Conservation (phyloP, 192 early-diverging fungal species). For the Thoreauomyces humboldtii region DNA sequence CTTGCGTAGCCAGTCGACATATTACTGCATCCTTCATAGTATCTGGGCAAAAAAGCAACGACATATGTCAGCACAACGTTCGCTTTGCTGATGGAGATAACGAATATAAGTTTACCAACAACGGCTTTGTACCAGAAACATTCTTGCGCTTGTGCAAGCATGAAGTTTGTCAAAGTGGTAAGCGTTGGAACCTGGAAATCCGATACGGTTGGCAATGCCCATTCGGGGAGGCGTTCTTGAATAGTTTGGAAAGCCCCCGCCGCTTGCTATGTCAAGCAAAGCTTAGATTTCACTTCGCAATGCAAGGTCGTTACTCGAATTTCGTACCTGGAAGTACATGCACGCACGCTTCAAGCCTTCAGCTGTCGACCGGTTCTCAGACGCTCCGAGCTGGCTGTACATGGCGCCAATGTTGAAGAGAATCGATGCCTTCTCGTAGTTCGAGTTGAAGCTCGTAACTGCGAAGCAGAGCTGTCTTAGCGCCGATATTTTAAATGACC, state of each 20-base stretch:
- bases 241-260: constrained; percentile 67
- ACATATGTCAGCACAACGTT: background rate
- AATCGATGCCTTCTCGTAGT: constrained; percentile 80
- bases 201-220: constrained; percentile 63
- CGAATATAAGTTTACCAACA: constrained; percentile 14
- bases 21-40: constrained; percentile 77
- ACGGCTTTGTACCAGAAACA: constrained; percentile 88
- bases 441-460: constrained; percentile 68
- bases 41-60: constrained; percentile 38
- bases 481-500: no score
- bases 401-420: constrained; percentile 84
- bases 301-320: background rate
- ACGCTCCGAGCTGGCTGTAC: constrained; percentile 75
- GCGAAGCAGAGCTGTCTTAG: no score
- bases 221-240: constrained; percentile 12
- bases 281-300: background rate
- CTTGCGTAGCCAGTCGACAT: constrained; percentile 72
- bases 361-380: constrained; percentile 64
- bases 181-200: constrained; percentile 74
- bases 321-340: constrained; percentile 69
- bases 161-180: constrained; percentile 64
- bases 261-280: constrained; percentile 47
- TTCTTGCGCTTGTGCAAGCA: constrained; percentile 93
- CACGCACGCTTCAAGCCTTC: constrained; percentile 80
- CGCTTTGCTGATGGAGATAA: background rate